Evolutionary conservation across 441 rosid species (phyloP).

Genomic region (Sinapis alba): DNA sequence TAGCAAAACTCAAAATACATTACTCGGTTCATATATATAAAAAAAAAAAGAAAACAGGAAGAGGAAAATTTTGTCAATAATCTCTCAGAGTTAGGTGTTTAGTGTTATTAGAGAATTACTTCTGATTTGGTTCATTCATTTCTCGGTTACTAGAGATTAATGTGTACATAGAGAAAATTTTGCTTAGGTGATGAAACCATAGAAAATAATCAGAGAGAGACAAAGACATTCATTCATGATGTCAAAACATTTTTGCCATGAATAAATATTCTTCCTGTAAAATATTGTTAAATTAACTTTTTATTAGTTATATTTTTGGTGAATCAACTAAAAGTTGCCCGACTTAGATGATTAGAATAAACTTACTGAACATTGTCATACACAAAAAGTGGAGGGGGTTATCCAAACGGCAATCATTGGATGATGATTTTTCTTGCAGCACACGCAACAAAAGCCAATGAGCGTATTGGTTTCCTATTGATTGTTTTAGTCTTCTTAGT

Average conservation of each 20-base stretch:
- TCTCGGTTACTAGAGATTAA: slow-evolving; percentile 26
- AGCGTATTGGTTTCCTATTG: neutral
- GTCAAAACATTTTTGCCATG: slow-evolving; percentile 18
- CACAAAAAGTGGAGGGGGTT: neutral
- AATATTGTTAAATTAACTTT: neutral
- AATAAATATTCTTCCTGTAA: neutral
- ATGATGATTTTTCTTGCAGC: slow-evolving; percentile 10
- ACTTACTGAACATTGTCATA: slow-evolving; percentile 42
- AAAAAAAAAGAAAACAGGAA: neutral
- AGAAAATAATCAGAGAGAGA: slow-evolving; percentile 23
- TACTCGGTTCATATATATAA: slow-evolving; percentile 1
- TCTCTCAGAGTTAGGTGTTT: slow-evolving; percentile 39
- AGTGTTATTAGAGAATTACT: slow-evolving; percentile 34
- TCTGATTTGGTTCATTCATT: slow-evolving; percentile 38
- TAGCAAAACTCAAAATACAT: slow-evolving; percentile 40
- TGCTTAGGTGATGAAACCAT: slow-evolving; percentile 26
- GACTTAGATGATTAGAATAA: slow-evolving; percentile 43
- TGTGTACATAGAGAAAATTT: slow-evolving; percentile 31
- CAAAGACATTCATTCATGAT: slow-evolving; percentile 7
- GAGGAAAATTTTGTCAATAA: slow-evolving; percentile 16
- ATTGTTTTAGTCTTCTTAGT: neutral
- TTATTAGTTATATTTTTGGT: neutral
- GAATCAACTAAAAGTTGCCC: neutral
- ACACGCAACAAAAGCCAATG: slow-evolving; percentile 49
- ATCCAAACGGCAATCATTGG: neutral